These are phyloP conservation scores for Aspergillus versicolor DNA, from an alignment of 2,329 filamentous ascomycete genomes.

Conservation along the genomic window DNA sequence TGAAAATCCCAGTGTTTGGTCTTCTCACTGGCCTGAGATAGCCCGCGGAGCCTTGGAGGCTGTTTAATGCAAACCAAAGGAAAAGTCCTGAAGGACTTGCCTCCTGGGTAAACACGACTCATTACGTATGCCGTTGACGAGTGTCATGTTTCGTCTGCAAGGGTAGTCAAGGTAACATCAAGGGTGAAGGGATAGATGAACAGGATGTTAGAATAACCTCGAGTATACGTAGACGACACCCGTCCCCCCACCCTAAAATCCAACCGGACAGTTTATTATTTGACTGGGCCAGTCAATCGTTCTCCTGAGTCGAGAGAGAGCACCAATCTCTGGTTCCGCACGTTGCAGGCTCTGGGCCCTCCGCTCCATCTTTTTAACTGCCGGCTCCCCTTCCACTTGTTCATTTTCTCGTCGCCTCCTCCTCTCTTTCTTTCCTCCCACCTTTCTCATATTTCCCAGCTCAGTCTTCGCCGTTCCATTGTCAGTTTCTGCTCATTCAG, in stretches of 20 bases:
- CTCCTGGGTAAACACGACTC: not conserved
- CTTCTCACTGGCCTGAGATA: not conserved
- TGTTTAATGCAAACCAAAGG: not conserved
- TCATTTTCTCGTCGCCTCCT: not conserved
- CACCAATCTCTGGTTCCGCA: slow-evolving; percentile 10
- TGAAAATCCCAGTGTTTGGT: not conserved
- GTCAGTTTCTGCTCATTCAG: slow-evolving; percentile 13
- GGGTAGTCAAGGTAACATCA: not conserved
- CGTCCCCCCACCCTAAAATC: not conserved
- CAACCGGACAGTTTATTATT: slow-evolving; percentile 7
- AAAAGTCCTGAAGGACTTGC: too few relatives aligned
- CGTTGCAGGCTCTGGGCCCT: slow-evolving; percentile 2
- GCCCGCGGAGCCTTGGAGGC: not conserved
- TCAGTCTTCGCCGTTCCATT: slow-evolving; percentile 9
- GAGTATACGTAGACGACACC: slow-evolving; percentile 14
- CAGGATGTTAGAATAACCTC: slow-evolving; percentile 5
- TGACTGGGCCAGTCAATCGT: slow-evolving; percentile 8
- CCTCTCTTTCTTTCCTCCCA: not conserved
- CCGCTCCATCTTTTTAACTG: slow-evolving; percentile 11
- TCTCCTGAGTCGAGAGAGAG: slow-evolving; percentile 5
- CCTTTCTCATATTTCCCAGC: slow-evolving; percentile 1
- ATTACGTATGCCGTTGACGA: not conserved
- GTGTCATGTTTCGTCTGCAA: not conserved
- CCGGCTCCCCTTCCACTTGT: not conserved
- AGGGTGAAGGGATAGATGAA: not conserved